Evolutionary conservation across 345 rosid species (phyloP).

Genomic region (Hirschfeldia incana): DNA sequence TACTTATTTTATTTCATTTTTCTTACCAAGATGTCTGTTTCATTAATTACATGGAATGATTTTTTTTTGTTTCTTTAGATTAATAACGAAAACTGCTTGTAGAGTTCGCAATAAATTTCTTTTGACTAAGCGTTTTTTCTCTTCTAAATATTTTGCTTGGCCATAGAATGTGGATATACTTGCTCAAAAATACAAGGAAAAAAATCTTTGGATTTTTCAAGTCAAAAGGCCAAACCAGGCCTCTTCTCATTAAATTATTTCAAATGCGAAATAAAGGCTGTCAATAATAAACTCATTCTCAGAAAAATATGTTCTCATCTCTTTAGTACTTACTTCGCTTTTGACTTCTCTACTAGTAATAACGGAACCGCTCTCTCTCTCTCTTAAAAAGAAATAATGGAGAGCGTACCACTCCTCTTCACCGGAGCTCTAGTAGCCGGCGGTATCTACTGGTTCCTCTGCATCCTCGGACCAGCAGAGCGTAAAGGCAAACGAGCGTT

Average conservation of each 20-base stretch:
- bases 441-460: slow-evolving; percentile 89
- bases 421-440: slow-evolving; percentile 75
- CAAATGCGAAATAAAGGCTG: not conserved
- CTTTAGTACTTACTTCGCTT: not conserved
- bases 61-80: not conserved
- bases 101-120: not conserved
- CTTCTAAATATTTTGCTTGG: not conserved
- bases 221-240: slow-evolving; percentile 12
- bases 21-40: not conserved
- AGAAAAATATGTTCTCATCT: not conserved
- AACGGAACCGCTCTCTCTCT: not conserved
- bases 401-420: slow-evolving; percentile 56
- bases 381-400: slow-evolving; percentile 41
- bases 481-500: slow-evolving; percentile 77
- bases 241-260: not conserved
- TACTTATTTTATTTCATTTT: not conserved
- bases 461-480: slow-evolving; percentile 89
- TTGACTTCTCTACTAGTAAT: not conserved
- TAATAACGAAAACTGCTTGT: not conserved
- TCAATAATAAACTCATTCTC: not conserved
- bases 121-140: not conserved
- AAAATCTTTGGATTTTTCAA: not conserved
- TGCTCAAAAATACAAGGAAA: not conserved
- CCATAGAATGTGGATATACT: not conserved
- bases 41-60: not conserved